These are phyloP conservation scores for Leccinum imitatum DNA, from an alignment of 768 basidiomycete genomes.

Conservation along the genomic window DNA sequence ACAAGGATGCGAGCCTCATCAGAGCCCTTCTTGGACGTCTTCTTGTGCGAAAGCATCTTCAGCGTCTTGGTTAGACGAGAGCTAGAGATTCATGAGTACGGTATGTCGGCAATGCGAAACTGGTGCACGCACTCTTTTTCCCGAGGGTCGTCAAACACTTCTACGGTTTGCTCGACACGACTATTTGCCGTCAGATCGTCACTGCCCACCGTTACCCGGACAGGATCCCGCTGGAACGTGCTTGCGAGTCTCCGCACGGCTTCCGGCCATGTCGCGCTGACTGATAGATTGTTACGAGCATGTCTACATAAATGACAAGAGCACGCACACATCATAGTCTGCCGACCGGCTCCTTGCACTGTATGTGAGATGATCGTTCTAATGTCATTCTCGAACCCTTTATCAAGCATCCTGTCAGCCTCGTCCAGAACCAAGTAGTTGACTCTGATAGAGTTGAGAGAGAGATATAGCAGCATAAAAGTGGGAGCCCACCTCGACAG, in stretches of 20 bases:
- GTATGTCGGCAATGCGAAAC: not conserved
- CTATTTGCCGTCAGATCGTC: constrained; percentile 95
- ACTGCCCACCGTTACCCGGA: constrained; percentile 91
- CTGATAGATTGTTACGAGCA: constrained; percentile 37
- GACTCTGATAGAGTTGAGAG: constrained; percentile 51
- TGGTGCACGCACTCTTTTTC: constrained; percentile 74
- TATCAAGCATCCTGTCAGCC: constrained; percentile 97
- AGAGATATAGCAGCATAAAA: not conserved
- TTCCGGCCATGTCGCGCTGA: constrained; percentile 99
- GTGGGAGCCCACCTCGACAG: constrained; percentile 59
- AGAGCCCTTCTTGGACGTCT: constrained; percentile 49
- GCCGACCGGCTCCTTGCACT: constrained; percentile 65
- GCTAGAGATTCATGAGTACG: constrained; percentile 35
- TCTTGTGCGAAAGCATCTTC: constrained; percentile 56
- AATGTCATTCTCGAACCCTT: constrained; percentile 98
- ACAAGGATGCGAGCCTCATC: constrained; percentile 75
- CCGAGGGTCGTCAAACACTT: constrained; percentile 83
- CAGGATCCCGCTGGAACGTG: constrained; percentile 81
- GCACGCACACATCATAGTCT: constrained; percentile 91
- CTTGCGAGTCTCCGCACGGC: constrained; percentile 85
- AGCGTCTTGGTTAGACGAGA: constrained; percentile 60
- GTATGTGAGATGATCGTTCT: constrained; percentile 80
- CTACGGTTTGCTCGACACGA: constrained; percentile 88
- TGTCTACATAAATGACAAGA: not conserved
- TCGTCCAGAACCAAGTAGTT: constrained; percentile 94